phyloP scores from a whole-genome alignment of 805 yeast species.

The Teunomyces stri region DNA sequence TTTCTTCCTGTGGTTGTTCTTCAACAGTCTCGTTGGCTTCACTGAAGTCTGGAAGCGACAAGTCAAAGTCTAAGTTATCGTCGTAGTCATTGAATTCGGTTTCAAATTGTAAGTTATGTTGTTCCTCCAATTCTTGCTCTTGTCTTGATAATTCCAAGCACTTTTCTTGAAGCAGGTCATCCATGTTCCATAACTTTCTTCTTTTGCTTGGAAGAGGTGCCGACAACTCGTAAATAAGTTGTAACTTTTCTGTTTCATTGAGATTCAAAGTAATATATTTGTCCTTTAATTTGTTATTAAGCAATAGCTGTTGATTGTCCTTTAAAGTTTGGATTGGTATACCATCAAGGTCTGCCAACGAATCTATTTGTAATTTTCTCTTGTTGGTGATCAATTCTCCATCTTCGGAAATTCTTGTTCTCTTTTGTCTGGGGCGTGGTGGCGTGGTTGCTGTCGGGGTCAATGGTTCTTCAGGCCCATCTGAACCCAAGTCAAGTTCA shows the following conservation, averaged over 20 bases:
- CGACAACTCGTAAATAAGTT: conserved; percentile 33
- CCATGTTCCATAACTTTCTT: conserved; percentile 30
- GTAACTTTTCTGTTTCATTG: conserved; percentile 31
- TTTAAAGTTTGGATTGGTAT: conserved; percentile 33
- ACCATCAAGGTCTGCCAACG: conserved; percentile 43
- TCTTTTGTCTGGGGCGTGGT: conserved; percentile 23
- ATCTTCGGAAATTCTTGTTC: conserved; percentile 34
- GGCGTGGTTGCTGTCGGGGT: conserved; percentile 25
- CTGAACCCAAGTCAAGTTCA: conserved; percentile 10
- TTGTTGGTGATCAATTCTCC: conserved; percentile 49
- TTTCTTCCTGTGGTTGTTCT: conserved; percentile 6
- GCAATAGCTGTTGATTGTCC: conserved; percentile 26
- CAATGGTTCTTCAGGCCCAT: conserved; percentile 18
- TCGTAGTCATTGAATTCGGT: conserved; percentile 15
- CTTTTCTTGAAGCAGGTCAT: conserved; percentile 25
- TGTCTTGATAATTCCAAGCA: conserved; percentile 28
- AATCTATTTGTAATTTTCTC: conserved; percentile 47
- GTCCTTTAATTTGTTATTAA: conserved; percentile 15
- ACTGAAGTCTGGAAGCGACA: conserved; percentile 25
- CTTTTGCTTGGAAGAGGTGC: conserved; percentile 22
- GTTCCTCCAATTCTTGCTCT: conserved; percentile 18
- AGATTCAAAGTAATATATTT: conserved; percentile 26
- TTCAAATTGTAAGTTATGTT: conserved; percentile 15
- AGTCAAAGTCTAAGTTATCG: conserved; percentile 23
- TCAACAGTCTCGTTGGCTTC: conserved; percentile 9